These are phyloP conservation scores for Iris macrosiphon DNA, from an alignment of 106 monocot species.

Conservation along the genomic window DNA sequence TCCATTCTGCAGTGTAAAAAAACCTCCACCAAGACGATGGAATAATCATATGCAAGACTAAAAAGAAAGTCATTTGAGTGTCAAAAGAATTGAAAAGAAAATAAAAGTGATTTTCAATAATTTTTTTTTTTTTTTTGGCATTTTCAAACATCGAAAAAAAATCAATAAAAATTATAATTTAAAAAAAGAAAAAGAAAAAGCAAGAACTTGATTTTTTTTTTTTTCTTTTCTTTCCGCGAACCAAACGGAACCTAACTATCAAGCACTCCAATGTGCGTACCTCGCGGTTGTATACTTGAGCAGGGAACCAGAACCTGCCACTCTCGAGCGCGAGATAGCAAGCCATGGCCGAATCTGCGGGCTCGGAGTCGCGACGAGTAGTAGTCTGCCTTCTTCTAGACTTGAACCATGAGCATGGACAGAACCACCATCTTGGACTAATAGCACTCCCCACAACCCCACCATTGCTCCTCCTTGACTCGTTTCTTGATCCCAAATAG, in stretches of 20 bases:
- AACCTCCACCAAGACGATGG: background rate
- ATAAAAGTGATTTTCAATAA: too few species aligned
- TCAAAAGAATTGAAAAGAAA: background rate
- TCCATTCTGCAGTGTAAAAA: conserved; percentile 49
- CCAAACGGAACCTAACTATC: too few species aligned
- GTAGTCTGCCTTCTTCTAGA: conserved; percentile 8
- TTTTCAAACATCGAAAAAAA: too few species aligned
- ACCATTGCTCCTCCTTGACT: background rate
- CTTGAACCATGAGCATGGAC: conserved; percentile 48
- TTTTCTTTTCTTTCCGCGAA: too few species aligned
- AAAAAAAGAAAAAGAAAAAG: background rate
- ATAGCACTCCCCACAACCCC: conserved; percentile 17
- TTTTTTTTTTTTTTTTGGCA: too few species aligned
- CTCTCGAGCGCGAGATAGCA: conserved; percentile 53
- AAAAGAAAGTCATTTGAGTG: background rate
- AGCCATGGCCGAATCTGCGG: conserved; percentile 32
- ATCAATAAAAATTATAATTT: background rate
- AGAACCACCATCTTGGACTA: too few species aligned
- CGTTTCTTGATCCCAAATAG: conserved; percentile 11
- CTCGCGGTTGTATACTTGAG: conserved; percentile 87
- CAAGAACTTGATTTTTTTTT: too few species aligned
- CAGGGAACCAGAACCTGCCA: conserved; percentile 74
- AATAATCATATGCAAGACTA: background rate
- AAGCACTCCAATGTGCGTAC: too few species aligned
- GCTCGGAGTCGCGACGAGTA: background rate